Evolutionary conservation across 768 basidiomycete species (phyloP).

Genomic region (Phallus indusiatus): DNA sequence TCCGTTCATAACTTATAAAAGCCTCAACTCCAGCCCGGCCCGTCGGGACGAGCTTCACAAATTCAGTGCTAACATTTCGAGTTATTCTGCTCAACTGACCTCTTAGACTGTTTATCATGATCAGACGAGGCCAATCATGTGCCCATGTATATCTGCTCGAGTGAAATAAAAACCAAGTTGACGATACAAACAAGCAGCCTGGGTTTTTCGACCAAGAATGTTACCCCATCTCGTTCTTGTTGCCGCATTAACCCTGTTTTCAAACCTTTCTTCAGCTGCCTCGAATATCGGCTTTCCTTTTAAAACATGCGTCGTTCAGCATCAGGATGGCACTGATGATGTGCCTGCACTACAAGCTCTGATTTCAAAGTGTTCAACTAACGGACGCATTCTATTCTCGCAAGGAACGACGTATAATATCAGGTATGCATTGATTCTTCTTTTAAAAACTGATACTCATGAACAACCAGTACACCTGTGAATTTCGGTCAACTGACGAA

Average conservation of each 20-base stretch:
- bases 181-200: no score
- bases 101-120: neutral
- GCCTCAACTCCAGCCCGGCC: neutral
- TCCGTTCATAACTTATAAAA: neutral
- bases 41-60: neutral
- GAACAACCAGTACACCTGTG: constrained; percentile 36
- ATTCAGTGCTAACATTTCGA: neutral
- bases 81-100: neutral
- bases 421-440: neutral
- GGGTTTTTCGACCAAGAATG: neutral
- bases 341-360: neutral
- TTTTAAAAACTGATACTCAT: neutral
- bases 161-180: neutral
- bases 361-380: constrained; percentile 4
- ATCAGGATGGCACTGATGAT: neutral
- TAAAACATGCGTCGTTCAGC: neutral
- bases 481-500: constrained; percentile 45
- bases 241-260: neutral
- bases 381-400: constrained; percentile 45
- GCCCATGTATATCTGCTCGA: neutral
- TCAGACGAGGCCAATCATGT: neutral
- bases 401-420: constrained; percentile 52
- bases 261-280: neutral
- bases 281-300: neutral
- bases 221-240: neutral